Evolutionary conservation across 2,329 filamentous ascomycete genomes (phyloP), one percentile per base, ranked within the genome.

Genomic region (Cladorrhinum sp.): DNA sequence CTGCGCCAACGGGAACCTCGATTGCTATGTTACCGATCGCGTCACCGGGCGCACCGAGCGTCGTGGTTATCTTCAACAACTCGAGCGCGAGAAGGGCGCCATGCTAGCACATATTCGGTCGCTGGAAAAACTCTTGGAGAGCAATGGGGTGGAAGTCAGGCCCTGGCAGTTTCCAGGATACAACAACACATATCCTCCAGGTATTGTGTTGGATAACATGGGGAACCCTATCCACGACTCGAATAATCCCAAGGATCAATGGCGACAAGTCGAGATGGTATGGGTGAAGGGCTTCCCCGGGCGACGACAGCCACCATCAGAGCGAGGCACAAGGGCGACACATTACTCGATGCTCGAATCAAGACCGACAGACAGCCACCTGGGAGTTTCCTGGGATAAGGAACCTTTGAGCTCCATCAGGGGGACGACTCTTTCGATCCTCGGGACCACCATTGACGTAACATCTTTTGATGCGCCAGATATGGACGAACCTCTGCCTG

Each of bases 11-110:
- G 89, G 90, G 72, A 86, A 86, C 65, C 85, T 89, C 68, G 85
- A 90, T 70, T 96, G 92, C 76, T 88, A 85, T 75, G 92, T 92
- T 58, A 96, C 92, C 61, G 92, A 96, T 74, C 87, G 92, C 68
- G 91, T 95, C 70, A 93, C 90, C 2, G 90, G 91, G 61, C 87
- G 89, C 64, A 91, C 91, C 55, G 89, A 90, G 62, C 85, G 87
- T 60, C 82, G 92, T 68, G 92, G 92, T 57, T 92, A 94, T 70
- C 80, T 90, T 65, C 88, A 93, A 71, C 84, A 87, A 67, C 79
- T 95, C 59, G 91, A 96, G 74, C 82, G 83, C 62, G 86, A 92
- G 70, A 87, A 88, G 73, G 78, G 76, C n/a, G 82, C 82, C 67
- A 83, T 94, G 77, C 80, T 87, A 65, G 78, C 80, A 59, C 86